These are phyloP conservation scores for Bullera alba DNA, from an alignment of 768 basidiomycete genomes.

Conservation along the genomic window DNA sequence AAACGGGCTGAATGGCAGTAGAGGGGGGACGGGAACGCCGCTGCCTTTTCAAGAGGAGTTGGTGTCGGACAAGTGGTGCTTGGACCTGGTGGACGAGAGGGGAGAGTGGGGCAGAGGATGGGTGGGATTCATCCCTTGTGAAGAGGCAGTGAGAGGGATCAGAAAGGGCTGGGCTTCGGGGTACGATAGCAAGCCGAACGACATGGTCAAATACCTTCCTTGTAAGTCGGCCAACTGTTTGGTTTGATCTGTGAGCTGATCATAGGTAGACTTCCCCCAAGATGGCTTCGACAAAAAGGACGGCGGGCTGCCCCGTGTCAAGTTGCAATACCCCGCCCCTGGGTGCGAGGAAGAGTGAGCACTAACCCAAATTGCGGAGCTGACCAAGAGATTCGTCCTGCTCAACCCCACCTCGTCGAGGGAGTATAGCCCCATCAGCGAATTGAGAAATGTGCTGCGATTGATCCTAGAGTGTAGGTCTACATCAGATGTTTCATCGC, in stretches of 20 bases:
- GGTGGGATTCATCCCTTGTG: constrained; percentile 25
- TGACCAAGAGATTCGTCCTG: constrained; percentile 24
- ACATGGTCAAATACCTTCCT: constrained; percentile 30
- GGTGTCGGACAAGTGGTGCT: constrained; percentile 14
- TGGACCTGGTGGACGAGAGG: constrained; percentile 21
- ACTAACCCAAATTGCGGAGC: neutral
- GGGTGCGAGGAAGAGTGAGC: constrained; percentile 40
- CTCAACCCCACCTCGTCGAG: constrained; percentile 25
- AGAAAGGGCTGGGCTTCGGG: constrained; percentile 18
- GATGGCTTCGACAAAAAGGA: constrained; percentile 32
- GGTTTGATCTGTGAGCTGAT: too few species aligned
- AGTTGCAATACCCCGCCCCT: constrained; percentile 37
- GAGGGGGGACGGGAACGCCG: neutral
- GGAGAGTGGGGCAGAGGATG: constrained; percentile 31
- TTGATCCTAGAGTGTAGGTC: constrained; percentile 38
- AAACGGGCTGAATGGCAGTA: neutral
- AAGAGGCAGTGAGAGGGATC: constrained; percentile 22
- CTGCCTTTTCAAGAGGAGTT: neutral
- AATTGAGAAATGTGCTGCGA: constrained; percentile 28
- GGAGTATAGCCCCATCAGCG: constrained; percentile 40
- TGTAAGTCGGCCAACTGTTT: too few species aligned
- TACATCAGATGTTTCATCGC: neutral
- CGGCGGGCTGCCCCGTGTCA: constrained; percentile 32
- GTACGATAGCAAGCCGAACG: constrained; percentile 8
- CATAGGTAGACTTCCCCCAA: constrained; percentile 37